A percentile compares a stretch with the other conserved stretches of the same genome.
Evolutionary conservation across 345 rosid genomes (phyloP).

Genomic region (Eucalyptus decipiens): DNA sequence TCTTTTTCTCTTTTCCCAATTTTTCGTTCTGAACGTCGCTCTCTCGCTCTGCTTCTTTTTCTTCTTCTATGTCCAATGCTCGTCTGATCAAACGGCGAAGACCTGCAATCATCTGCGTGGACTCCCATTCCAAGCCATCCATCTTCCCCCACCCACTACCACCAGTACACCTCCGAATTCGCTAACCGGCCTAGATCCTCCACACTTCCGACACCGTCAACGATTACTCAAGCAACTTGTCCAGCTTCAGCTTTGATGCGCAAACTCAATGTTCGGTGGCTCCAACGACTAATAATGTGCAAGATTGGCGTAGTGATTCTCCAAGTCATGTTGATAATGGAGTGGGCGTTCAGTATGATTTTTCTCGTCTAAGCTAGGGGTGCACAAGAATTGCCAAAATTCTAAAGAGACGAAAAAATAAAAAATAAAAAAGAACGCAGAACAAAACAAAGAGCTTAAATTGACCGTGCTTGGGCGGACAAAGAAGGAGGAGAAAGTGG

Average conservation of each 20-base stretch:
- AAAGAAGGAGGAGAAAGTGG: no score
- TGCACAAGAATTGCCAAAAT: not conserved
- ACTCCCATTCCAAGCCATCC: constrained; percentile 54
- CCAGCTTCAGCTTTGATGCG: not conserved
- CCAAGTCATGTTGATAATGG: constrained; percentile 7
- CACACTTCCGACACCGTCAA: no score
- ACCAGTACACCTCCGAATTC: no score
- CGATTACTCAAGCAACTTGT: not conserved
- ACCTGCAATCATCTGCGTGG: constrained; percentile 61
- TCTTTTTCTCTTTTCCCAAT: no score
- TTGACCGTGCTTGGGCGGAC: no score
- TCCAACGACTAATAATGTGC: not conserved
- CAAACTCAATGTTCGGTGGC: not conserved
- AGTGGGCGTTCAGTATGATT: constrained; percentile 52
- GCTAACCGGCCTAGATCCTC: no score
- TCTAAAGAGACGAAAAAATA: no score
- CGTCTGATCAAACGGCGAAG: not conserved
- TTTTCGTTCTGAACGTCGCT: rapidly evolving
- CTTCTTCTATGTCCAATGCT: no score
- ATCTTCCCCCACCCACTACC: constrained; percentile 37
- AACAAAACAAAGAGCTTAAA: no score
- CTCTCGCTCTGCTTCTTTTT: not conserved
- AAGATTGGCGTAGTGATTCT: not conserved
- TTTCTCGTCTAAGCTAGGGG: constrained; percentile 31
- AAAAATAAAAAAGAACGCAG: no score